Base-by-base conservation (phyloP, 345 rosid species). In the Bruguiera sexangula region DNA sequence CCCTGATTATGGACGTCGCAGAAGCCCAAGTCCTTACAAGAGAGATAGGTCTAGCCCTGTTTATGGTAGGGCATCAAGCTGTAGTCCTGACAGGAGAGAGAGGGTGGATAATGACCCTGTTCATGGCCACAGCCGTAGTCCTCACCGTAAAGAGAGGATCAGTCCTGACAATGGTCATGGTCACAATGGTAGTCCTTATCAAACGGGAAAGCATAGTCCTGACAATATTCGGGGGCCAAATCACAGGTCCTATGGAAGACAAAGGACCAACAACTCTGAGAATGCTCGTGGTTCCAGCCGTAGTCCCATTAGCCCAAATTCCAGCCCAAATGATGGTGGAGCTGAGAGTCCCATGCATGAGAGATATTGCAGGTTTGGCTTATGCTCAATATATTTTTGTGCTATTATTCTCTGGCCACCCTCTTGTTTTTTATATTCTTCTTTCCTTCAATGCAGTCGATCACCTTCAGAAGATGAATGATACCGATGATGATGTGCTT, bases 1-100 rank as follows among this genome's bases (percentile, higher is more conserved):
- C 74, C 94, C 94, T 74, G 88, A 87, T 67, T 90, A 91, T 80
- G 94, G 92, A n/a, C 89, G 83, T 63, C 85, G 69, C 54, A 78
- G 81, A 43, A 85, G 92, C 78, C 82, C 85, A 6, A 82, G 86
- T 67, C 86, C 86, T 50, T 78, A 86, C 68, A 83, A 62, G 78
- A 84, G 86, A 66, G 86, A 81, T 2, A 89, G 91, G 64, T 73
- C 59, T 37, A 89, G 91, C 74, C 93, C 98, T 0, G 85, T 81
- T 29, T 81, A 87, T 65, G 87, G 80, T 31, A 78, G 85, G 65
- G 83, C 70, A 37, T 46, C 76, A 7, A 85, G 87, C 68, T 74
- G 50, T 13, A 83, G 87, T 64, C 89, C 85, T 39, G 68, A 69
- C n/a, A 69, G 67, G 67, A 72, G 79, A 76, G 85, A 84, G 75